Evolutionary conservation across 495 filamentous ascomycete genomes (phyloP).

Genomic region (Talaromyces stipitatus): DNA sequence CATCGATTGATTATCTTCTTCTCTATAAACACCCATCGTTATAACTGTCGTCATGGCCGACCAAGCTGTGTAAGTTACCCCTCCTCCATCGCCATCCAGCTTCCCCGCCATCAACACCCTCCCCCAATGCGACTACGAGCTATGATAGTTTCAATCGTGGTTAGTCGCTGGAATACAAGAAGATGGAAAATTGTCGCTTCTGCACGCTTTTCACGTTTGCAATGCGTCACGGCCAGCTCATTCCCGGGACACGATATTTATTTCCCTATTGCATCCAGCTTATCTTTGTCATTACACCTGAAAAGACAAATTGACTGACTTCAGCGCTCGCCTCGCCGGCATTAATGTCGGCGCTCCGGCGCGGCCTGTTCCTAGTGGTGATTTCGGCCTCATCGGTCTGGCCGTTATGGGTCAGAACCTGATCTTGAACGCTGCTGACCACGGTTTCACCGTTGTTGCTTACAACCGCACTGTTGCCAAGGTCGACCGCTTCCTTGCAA

Average conservation of each 20-base stretch:
- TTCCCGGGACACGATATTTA: background rate
- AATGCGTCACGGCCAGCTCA: background rate
- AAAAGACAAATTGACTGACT: conserved; percentile 52
- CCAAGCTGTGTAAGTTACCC: conserved; percentile 50
- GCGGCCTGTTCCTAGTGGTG: conserved; percentile 50
- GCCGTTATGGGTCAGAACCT: conserved; percentile 99
- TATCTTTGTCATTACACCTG: conserved; percentile 9
- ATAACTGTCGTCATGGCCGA: conserved; percentile 35
- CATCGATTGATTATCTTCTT: conserved; percentile 1
- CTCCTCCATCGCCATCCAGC: conserved; percentile 8
- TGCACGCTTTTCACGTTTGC: background rate
- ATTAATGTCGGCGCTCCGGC: conserved; percentile 67
- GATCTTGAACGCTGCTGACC: conserved; percentile 96
- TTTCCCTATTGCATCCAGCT: background rate
- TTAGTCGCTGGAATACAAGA: conserved; percentile 1
- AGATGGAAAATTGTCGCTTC: background rate
- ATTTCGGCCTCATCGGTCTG: conserved; percentile 99
- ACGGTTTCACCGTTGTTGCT: conserved; percentile 91
- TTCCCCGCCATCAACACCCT: conserved; percentile 1
- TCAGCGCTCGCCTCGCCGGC: conserved; percentile 78
- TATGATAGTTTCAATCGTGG: background rate
- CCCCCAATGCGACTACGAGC: background rate
- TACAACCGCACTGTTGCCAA: conserved; percentile 98
- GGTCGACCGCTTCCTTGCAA: conserved; percentile 89
- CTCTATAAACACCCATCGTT: background rate